Evolutionary conservation across 169 alveolate species (phyloP).

Genomic region (Eimeria praecox): DNA sequence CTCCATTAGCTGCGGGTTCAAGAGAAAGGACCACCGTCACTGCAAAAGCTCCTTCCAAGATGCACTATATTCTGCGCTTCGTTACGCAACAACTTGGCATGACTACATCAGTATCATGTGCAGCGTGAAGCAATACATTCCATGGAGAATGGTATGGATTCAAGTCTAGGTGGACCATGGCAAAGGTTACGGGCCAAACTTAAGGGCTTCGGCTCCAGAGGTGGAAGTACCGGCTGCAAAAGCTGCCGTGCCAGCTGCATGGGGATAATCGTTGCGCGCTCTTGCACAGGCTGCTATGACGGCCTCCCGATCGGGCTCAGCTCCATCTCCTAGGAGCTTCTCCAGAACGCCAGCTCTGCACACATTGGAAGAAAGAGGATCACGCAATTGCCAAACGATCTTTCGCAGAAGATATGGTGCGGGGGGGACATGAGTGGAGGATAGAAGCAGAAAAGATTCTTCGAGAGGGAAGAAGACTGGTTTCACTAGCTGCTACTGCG

Average conservation of each 20-base stretch:
- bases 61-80: neutral
- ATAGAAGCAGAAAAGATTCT: neutral
- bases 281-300: conserved; percentile 28
- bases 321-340: conserved; percentile 37
- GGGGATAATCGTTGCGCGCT: conserved; percentile 38
- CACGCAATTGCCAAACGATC: neutral
- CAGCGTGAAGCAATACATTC: neutral
- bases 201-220: neutral
- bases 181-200: neutral
- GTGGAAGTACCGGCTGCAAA: conserved; percentile 16
- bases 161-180: neutral
- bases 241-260: conserved; percentile 65
- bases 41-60: neutral
- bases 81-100: neutral
- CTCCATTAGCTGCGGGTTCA: conserved; percentile 22
- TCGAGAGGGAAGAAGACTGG: neutral
- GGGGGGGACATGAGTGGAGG: neutral
- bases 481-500: neutral
- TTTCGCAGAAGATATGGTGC: neutral
- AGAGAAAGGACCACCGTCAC: neutral
- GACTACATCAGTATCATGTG: neutral
- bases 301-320: neutral
- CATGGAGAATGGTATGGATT: neutral
- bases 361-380: neutral
- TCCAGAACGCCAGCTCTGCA: conserved; percentile 39